Conservation (phyloP, 2,329 filamentous ascomycete species). For the Paradendryphiella salina region DNA sequence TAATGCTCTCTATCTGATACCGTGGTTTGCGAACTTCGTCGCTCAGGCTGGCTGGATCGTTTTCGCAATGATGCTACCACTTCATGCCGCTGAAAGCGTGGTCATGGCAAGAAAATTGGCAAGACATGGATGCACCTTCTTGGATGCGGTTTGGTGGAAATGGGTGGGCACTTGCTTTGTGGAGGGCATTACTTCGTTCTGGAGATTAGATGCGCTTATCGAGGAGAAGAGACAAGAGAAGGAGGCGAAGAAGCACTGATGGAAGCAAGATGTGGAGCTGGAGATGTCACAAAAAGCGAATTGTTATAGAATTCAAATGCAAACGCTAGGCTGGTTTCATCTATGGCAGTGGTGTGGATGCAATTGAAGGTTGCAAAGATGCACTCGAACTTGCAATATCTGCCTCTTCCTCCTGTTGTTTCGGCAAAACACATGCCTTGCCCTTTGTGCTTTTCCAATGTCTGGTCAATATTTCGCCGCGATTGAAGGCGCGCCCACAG, state of each 20-base stretch:
- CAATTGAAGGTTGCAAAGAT: neutral
- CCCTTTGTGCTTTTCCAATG: slow-evolving; percentile 19
- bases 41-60: slow-evolving; percentile 63
- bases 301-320: no score
- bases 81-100: slow-evolving; percentile 68
- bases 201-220: slow-evolving; percentile 44
- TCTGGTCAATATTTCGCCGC: slow-evolving; percentile 13
- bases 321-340: no score
- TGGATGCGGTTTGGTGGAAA: slow-evolving; percentile 56
- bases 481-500: slow-evolving; percentile 13
- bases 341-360: neutral
- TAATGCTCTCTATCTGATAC: slow-evolving; percentile 53
- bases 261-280: no score
- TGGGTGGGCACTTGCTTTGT: slow-evolving; percentile 59
- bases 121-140: slow-evolving; percentile 56
- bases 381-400: neutral
- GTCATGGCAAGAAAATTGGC: slow-evolving; percentile 54
- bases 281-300: no score
- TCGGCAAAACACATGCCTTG: slow-evolving; percentile 6
- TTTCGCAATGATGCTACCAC: slow-evolving; percentile 60
- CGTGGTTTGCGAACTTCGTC: slow-evolving; percentile 62
- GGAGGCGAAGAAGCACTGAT: slow-evolving; percentile 41
- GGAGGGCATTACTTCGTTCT: slow-evolving; percentile 57
- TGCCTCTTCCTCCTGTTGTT: slow-evolving; percentile 7
- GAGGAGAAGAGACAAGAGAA: slow-evolving; percentile 36